Evolutionary conservation across 2,329 filamentous ascomycete species (phyloP).

Genomic region (Plenodomus biglobosus): DNA sequence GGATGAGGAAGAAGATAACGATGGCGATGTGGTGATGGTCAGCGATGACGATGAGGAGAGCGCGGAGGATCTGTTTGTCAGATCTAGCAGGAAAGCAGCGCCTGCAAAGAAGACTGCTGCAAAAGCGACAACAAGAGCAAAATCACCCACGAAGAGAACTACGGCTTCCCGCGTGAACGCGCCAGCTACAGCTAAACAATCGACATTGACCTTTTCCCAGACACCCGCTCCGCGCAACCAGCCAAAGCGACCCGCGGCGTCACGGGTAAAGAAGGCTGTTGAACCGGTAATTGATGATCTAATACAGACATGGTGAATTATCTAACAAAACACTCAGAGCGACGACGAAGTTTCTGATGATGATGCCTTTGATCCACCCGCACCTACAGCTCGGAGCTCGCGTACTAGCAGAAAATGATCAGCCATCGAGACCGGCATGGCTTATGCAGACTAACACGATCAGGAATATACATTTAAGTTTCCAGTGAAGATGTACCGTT

Average conservation of each 20-base stretch:
- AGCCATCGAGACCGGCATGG: neutral
- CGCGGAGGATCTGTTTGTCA: slow-evolving; percentile 48
- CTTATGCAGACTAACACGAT: neutral
- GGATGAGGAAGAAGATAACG: slow-evolving; percentile 46
- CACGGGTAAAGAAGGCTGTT: slow-evolving; percentile 36
- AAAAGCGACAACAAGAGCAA: slow-evolving; percentile 3
- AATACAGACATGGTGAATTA: neutral
- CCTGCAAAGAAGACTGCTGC: slow-evolving; percentile 33
- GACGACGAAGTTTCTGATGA: slow-evolving; percentile 48
- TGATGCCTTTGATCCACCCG: slow-evolving; percentile 44
- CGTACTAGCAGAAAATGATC: slow-evolving; percentile 31
- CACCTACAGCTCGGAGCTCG: slow-evolving; percentile 24
- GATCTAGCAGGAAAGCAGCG: slow-evolving; percentile 29
- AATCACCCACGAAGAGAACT: slow-evolving; percentile 32
- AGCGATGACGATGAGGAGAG: slow-evolving; percentile 54
- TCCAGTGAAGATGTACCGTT: neutral
- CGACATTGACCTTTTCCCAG: slow-evolving; percentile 48
- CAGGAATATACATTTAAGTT: neutral
- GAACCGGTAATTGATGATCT: slow-evolving; percentile 44
- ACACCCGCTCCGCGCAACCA: slow-evolving; percentile 40
- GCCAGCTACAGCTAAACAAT: slow-evolving; percentile 36
- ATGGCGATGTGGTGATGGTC: slow-evolving; percentile 47
- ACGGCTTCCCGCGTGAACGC: slow-evolving; percentile 21
- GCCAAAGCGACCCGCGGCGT: slow-evolving; percentile 23
- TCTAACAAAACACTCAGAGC: slow-evolving; percentile 31